Evolutionary conservation across 306 rosid species (phyloP).

Genomic region (Cicer yamashitae): DNA sequence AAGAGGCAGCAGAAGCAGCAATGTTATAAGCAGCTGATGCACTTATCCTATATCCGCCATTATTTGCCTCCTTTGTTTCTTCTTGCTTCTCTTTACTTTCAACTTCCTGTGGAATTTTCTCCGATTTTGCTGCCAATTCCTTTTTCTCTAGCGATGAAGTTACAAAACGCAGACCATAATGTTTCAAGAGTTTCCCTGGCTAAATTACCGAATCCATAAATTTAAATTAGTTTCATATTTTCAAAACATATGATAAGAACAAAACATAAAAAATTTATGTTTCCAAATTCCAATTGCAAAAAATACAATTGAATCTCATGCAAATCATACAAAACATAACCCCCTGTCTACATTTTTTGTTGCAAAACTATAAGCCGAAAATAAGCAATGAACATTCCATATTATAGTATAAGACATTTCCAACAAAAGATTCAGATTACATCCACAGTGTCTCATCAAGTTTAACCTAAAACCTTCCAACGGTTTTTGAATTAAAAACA

Average conservation of each 20-base stretch:
- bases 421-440: conserved; percentile 14
- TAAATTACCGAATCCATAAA: conserved; percentile 52
- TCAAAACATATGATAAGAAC: not conserved
- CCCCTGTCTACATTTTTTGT: not conserved
- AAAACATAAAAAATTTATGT: not conserved
- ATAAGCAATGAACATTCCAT: not conserved
- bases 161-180: conserved; percentile 62
- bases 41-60: conserved; percentile 58
- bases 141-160: conserved; percentile 81
- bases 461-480: conserved; percentile 29
- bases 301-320: conserved; percentile 8
- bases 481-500: conserved; percentile 17
- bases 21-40: conserved; percentile 73
- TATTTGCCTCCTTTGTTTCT: conserved; percentile 48
- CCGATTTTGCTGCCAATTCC: conserved; percentile 63
- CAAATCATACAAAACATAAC: not conserved
- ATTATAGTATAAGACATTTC: conserved; percentile 29
- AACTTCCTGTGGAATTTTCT: conserved; percentile 53
- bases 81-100: conserved; percentile 49
- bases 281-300: not conserved
- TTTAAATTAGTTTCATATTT: conserved; percentile 27
- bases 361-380: not conserved
- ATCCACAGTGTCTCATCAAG: not conserved
- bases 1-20: conserved; percentile 93
- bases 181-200: conserved; percentile 74